Evolutionary conservation across 257 asterid genomes (phyloP), one percentile per base, ranked within the genome.

Genomic region (Agastache rugosa): DNA sequence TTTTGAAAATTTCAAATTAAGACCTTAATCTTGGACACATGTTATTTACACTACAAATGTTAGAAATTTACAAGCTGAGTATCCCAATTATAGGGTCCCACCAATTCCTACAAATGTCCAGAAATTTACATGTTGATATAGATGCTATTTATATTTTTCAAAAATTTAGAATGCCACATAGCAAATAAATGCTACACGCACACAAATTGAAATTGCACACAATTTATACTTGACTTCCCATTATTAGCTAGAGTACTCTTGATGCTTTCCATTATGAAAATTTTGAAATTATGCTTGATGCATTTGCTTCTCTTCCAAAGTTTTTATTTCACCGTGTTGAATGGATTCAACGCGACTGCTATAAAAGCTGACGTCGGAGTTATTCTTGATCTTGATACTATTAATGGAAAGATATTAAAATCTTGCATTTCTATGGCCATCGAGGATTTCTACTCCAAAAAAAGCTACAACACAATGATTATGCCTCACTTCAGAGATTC

Each of bases 401-500:
- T 31, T 63, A 0, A 37, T 20, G 69, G 69, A 37, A 63, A 63
- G 69, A 16, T 16, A 14, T 56, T 41, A 45, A 71, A 58, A 23
- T 76, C 79, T 3, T 81, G 80, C 58, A 72, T 81, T 63, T 71
- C 54, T 11, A 79, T 86, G 80, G 90, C 90, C 2, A 63, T 86
- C 12, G 79, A 64, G 7, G 90, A 83, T 82, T 81, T 79, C 74
- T 74, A 79, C 34, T 76, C 84, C 69, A 25, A 50, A 6, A 62
- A 22, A 16, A 74, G 19, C 47, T 11, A 74, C 66, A 78, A 59
- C 71, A 81, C 74, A 7, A 67, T 41, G 69, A 67, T 86, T 31
- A 78, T 79, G 45, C 74, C 82, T 72, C 88, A 83, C 55, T 29
- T 83, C 63, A 77, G 81, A 54, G 71, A 81, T 66, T 78, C 87